These are phyloP conservation scores for Pseudogymnoascus sp. DNA, from an alignment of 2,329 filamentous ascomycete species.

Conservation along the genomic window DNA sequence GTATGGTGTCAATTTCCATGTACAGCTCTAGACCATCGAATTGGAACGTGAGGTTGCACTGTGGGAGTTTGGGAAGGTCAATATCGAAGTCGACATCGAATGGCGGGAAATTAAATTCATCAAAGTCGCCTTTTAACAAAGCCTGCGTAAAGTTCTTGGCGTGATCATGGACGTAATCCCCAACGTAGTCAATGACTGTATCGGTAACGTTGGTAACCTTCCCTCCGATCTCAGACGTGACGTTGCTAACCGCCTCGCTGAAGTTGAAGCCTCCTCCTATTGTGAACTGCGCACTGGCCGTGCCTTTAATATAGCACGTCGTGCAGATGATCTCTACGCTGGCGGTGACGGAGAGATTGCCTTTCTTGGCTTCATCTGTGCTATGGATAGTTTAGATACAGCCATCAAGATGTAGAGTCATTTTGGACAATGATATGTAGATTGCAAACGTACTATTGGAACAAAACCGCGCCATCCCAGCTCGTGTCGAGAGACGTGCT, in stretches of 20 bases:
- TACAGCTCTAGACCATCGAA: conserved; percentile 48
- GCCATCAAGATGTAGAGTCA: not conserved
- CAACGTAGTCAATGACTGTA: conserved; percentile 22
- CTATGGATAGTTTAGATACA: not conserved
- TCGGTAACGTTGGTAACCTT: conserved; percentile 32
- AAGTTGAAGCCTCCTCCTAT: conserved; percentile 37
- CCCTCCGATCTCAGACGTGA: conserved; percentile 28
- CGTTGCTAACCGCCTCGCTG: conserved; percentile 28
- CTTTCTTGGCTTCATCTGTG: conserved; percentile 13
- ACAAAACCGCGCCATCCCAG: conserved; percentile 34
- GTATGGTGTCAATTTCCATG: conserved; percentile 37
- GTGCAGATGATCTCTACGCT: conserved; percentile 39
- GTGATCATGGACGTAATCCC: conserved; percentile 13
- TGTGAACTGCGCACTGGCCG: conserved; percentile 36
- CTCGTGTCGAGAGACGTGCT: conserved; percentile 33
- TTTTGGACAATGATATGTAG: conserved; percentile 14
- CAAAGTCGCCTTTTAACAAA: conserved; percentile 22
- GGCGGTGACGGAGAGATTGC: conserved; percentile 18
- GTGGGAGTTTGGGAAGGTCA: conserved; percentile 37
- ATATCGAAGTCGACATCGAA: conserved; percentile 39
- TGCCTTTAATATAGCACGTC: conserved; percentile 45
- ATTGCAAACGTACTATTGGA: conserved; percentile 25
- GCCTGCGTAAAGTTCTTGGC: conserved; percentile 23
- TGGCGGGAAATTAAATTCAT: conserved; percentile 29
- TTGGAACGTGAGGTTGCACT: conserved; percentile 36